These are phyloP conservation scores for Euphorbia lathyris DNA, from an alignment of 345 rosid genomes.

Conservation along the genomic window DNA sequence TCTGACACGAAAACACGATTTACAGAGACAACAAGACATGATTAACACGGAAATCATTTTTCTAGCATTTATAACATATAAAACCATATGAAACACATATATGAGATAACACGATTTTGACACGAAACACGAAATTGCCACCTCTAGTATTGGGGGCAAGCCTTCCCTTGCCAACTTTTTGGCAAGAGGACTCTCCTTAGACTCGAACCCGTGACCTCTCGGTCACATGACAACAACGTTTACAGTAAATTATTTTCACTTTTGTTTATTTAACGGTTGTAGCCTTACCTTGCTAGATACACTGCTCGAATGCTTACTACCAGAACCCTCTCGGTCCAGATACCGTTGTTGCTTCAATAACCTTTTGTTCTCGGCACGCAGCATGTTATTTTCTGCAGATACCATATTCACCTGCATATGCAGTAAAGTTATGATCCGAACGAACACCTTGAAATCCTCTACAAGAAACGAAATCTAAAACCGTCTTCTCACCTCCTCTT, in stretches of 20 bases:
- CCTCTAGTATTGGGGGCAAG: too few relatives aligned
- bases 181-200: too few relatives aligned
- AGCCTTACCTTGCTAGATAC: conserved; percentile 53
- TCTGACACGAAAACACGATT: too few relatives aligned
- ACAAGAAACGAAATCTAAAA: not conserved
- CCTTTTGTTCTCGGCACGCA: conserved; percentile 46
- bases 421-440: conserved; percentile 4
- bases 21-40: too few relatives aligned
- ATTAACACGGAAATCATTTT: too few relatives aligned
- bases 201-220: too few relatives aligned
- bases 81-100: not conserved
- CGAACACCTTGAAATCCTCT: not conserved
- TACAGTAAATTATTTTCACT: not conserved
- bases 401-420: conserved; percentile 44
- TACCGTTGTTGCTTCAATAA: conserved; percentile 40
- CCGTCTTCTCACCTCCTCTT: conserved; percentile 54
- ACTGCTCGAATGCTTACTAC: conserved; percentile 39
- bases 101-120: too few relatives aligned
- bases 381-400: conserved; percentile 43
- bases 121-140: too few relatives aligned
- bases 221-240: too few relatives aligned
- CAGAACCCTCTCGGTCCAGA: conserved; percentile 40
- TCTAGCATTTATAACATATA: not conserved
- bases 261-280: not conserved
- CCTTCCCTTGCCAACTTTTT: too few relatives aligned